Percentiles rank a stretch among this genome's conserved stretches.
Conservation (phyloP, 179 eudicot genomes). For the Monotropa hypopitys region DNA sequence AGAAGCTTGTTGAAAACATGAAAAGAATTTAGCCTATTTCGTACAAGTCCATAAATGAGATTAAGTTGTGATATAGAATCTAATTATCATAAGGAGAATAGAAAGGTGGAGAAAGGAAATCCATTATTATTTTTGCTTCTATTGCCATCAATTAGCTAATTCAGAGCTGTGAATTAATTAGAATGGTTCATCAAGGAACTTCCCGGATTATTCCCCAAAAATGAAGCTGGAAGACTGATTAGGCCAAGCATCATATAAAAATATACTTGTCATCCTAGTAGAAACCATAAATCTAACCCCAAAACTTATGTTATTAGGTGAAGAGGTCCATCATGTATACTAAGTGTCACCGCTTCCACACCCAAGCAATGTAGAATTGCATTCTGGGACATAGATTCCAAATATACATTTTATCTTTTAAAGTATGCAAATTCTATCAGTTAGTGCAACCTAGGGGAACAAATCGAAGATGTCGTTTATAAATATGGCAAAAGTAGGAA, state of each 20-base stretch:
- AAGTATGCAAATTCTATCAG: background rate
- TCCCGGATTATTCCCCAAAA: background rate
- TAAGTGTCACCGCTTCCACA: background rate
- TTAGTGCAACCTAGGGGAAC: background rate
- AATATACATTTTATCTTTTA: background rate
- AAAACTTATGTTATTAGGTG: background rate
- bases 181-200: background rate
- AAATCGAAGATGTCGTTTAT: background rate
- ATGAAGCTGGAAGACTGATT: background rate
- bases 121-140: background rate
- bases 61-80: background rate
- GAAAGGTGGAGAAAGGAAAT: conserved; percentile 1
- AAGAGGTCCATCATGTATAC: background rate
- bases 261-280: background rate
- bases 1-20: background rate
- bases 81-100: background rate
- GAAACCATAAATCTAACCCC: background rate
- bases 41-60: background rate
- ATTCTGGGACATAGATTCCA: background rate
- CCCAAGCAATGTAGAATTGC: background rate
- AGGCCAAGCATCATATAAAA: background rate
- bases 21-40: background rate
- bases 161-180: background rate
- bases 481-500: background rate
- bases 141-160: background rate